Conservation (phyloP, 2,329 filamentous ascomycete species). For the Peltaster fructicola region DNA sequence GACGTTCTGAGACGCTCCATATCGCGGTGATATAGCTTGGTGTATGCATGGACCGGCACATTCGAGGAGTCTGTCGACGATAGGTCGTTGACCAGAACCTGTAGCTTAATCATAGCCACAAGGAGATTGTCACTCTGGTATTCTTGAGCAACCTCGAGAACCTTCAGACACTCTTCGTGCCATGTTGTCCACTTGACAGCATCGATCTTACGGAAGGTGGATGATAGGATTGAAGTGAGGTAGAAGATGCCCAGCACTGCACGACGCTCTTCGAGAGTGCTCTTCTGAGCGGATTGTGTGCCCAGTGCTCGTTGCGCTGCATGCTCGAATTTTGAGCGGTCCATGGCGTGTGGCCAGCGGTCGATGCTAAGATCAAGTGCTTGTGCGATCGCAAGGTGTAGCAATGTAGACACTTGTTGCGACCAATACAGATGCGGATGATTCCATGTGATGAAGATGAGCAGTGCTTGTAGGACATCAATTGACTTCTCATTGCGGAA, state of each 20-base stretch:
- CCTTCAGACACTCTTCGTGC: slow-evolving; percentile 9
- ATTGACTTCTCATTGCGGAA: slow-evolving; percentile 15
- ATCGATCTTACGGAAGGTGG: slow-evolving; percentile 15
- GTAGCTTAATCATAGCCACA: slow-evolving; percentile 14
- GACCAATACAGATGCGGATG: slow-evolving; percentile 16
- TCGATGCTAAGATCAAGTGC: slow-evolving; percentile 14
- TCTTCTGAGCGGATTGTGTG: too few species aligned
- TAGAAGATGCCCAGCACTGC: slow-evolving; percentile 13
- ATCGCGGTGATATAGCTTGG: slow-evolving; percentile 13
- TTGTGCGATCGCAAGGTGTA: slow-evolving; percentile 15
- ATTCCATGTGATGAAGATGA: slow-evolving; percentile 7
- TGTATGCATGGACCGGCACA: slow-evolving; percentile 13
- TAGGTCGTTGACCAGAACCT: slow-evolving; percentile 13
- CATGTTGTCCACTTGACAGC: slow-evolving; percentile 12
- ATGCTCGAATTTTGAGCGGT: too few species aligned
- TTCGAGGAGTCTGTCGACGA: slow-evolving; percentile 8
- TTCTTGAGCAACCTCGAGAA: slow-evolving; percentile 10
- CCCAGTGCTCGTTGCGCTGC: too few species aligned
- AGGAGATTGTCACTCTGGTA: slow-evolving; percentile 14
- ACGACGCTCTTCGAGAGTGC: slow-evolving; percentile 12
- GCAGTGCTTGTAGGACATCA: slow-evolving; percentile 14
- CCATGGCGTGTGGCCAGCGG: too few species aligned
- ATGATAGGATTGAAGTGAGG: slow-evolving; percentile 13
- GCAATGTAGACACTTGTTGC: slow-evolving; percentile 13
- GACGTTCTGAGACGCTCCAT: slow-evolving; percentile 8